These are phyloP conservation scores for Fusarium buharicum DNA, from an alignment of 2,329 filamentous ascomycete genomes.

Conservation along the genomic window DNA sequence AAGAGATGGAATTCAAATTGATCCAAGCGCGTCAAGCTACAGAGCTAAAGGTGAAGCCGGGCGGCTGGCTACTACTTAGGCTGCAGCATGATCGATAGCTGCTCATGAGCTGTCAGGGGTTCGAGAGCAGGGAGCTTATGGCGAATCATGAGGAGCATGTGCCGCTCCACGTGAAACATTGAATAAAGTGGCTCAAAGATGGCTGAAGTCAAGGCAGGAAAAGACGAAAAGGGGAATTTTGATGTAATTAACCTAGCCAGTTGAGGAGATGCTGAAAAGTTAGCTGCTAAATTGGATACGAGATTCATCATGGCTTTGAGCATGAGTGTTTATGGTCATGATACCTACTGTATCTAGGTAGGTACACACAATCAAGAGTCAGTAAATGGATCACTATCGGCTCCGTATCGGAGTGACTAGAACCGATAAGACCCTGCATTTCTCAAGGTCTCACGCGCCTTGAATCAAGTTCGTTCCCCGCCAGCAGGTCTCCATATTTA, in stretches of 20 bases:
- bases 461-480: background rate
- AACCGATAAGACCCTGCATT: conserved; percentile 18
- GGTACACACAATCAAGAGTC: background rate
- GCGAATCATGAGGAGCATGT: conserved; percentile 39
- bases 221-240: background rate
- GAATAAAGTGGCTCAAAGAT: conserved; percentile 5
- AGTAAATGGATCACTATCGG: conserved; percentile 2
- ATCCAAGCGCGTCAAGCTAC: conserved; percentile 22
- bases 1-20: conserved; percentile 22
- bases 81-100: conserved; percentile 37
- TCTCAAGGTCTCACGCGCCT: conserved; percentile 25
- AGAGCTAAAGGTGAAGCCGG: conserved; percentile 30
- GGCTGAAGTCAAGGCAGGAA: conserved; percentile 19
- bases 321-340: background rate
- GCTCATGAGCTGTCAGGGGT: conserved; percentile 23
- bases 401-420: conserved; percentile 9
- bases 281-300: background rate
- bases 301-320: background rate
- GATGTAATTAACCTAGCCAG: background rate
- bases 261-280: background rate
- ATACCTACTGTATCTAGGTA: background rate
- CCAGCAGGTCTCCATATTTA: conserved; percentile 35
- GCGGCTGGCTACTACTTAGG: conserved; percentile 19
- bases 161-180: conserved; percentile 40
- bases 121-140: conserved; percentile 11